phyloP scores from a whole-genome alignment of 2,329 filamentous ascomycete species.

The Pseudogymnoascus sp. region DNA sequence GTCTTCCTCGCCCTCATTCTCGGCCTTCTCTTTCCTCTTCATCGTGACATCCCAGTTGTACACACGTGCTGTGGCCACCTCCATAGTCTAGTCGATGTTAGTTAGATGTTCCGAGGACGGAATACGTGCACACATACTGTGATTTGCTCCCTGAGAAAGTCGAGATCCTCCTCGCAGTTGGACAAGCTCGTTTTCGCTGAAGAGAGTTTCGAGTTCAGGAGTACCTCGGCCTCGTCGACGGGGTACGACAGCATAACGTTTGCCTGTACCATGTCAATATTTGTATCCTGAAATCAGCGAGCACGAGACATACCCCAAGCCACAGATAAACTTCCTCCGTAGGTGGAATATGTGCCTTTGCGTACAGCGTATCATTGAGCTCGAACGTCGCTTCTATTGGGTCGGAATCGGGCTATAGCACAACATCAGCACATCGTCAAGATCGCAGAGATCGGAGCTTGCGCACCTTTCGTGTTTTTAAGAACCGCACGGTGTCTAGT shows the following conservation, averaged over 20 bases:
- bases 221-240: conserved; percentile 73
- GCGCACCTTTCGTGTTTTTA: conserved; percentile 66
- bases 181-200: conserved; percentile 71
- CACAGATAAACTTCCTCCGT: conserved; percentile 93
- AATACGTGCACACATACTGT: conserved; percentile 55
- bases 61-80: conserved; percentile 92
- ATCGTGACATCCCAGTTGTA: conserved; percentile 99
- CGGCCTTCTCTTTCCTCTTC: conserved; percentile 80
- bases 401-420: conserved; percentile 40
- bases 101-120: not conserved
- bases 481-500: conserved; percentile 79
- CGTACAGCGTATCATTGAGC: conserved; percentile 91
- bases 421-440: conserved; percentile 12
- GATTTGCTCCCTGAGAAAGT: conserved; percentile 93
- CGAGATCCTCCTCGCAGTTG: conserved; percentile 94
- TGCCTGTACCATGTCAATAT: conserved; percentile 46
- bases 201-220: conserved; percentile 69
- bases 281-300: not conserved
- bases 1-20: conserved; percentile 41
- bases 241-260: conserved; percentile 98
- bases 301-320: conserved; percentile 64
- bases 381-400: conserved; percentile 90
- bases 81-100: conserved; percentile 63
- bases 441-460: not conserved
- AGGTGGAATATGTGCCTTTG: conserved; percentile 73